Percentiles rank a stretch among this genome's conserved stretches.
Conservation (phyloP, 345 rosid genomes). For the Turnera subulata region DNA sequence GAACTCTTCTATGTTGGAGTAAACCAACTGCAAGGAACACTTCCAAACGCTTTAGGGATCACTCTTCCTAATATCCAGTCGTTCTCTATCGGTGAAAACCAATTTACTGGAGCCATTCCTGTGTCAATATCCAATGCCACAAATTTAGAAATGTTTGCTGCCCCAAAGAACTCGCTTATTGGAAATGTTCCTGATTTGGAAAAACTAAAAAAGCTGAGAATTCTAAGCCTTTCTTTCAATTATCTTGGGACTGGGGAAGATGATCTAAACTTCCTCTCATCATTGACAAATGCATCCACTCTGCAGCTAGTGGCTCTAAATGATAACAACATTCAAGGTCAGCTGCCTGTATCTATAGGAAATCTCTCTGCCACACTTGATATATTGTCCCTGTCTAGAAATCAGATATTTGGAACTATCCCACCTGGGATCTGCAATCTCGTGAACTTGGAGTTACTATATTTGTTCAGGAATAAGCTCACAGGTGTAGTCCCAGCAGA, state of each 20-base stretch:
- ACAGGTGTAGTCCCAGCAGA: not conserved
- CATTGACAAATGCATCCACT: too few relatives aligned
- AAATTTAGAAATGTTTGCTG: rapidly evolving
- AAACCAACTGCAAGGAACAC: conserved; percentile 13
- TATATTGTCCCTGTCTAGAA: rapidly evolving
- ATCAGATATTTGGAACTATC: not conserved
- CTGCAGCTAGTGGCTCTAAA: rapidly evolving
- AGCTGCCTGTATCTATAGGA: not conserved
- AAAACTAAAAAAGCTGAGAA: not conserved
- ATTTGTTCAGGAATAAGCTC: not conserved
- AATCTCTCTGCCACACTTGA: not conserved
- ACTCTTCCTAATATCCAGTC: not conserved
- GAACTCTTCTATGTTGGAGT: not conserved
- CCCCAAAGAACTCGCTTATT: not conserved
- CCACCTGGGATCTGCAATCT: conserved; percentile 16
- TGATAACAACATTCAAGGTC: conserved; percentile 13
- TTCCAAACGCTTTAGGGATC: not conserved
- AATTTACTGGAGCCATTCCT: conserved; percentile 20
- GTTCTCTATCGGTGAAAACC: not conserved
- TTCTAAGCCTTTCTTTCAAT: too few relatives aligned
- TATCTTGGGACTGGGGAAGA: too few relatives aligned
- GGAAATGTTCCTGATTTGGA: conserved; percentile 15
- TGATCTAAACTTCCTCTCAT: too few relatives aligned
- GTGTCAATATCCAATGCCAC: conserved; percentile 26
- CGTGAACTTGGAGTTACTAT: conserved; percentile 1